These are phyloP conservation scores for Penicillium thymicola DNA, from an alignment of 2,329 filamentous ascomycete genomes.

Conservation along the genomic window DNA sequence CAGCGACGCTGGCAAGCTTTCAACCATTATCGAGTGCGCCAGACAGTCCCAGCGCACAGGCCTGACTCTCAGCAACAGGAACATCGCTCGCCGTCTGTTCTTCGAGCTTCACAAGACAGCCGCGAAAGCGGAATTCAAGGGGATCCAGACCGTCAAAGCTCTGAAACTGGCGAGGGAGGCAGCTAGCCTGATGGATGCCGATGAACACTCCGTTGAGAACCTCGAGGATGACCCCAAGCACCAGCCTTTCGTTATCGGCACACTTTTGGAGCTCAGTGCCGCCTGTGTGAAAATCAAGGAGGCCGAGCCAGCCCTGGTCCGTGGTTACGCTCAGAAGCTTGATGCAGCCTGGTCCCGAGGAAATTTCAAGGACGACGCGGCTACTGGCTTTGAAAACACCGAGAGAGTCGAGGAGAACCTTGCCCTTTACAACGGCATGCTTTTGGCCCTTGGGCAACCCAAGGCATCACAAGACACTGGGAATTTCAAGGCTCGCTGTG, in stretches of 20 bases:
- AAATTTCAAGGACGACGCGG: slow-evolving; percentile 19
- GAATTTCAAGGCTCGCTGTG: neutral
- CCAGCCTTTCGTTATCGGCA: slow-evolving; percentile 42
- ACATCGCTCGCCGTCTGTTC: slow-evolving; percentile 35
- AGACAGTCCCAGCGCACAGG: slow-evolving; percentile 36
- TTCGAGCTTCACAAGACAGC: slow-evolving; percentile 39
- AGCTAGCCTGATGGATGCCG: slow-evolving; percentile 35
- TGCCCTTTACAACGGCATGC: slow-evolving; percentile 43
- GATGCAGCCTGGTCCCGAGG: slow-evolving; percentile 32
- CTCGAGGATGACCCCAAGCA: slow-evolving; percentile 35
- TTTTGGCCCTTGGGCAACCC: slow-evolving; percentile 28
- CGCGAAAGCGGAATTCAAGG: slow-evolving; percentile 33
- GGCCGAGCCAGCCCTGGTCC: slow-evolving; percentile 42
- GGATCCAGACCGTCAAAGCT: slow-evolving; percentile 28
- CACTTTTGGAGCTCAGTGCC: slow-evolving; percentile 46
- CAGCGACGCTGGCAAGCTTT: slow-evolving; percentile 34
- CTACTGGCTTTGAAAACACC: slow-evolving; percentile 14
- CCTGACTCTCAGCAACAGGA: slow-evolving; percentile 31
- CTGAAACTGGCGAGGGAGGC: slow-evolving; percentile 35
- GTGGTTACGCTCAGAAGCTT: slow-evolving; percentile 39
- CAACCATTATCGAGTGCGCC: slow-evolving; percentile 36
- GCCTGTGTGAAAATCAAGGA: slow-evolving; percentile 41
- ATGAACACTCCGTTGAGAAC: slow-evolving; percentile 29
- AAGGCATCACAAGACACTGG: neutral
- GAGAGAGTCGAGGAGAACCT: slow-evolving; percentile 31